A percentile compares a stretch with the other conserved stretches of the same genome.
Evolutionary conservation across 768 basidiomycete genomes (phyloP).

Genomic region (Phaffia tasmanica): DNA sequence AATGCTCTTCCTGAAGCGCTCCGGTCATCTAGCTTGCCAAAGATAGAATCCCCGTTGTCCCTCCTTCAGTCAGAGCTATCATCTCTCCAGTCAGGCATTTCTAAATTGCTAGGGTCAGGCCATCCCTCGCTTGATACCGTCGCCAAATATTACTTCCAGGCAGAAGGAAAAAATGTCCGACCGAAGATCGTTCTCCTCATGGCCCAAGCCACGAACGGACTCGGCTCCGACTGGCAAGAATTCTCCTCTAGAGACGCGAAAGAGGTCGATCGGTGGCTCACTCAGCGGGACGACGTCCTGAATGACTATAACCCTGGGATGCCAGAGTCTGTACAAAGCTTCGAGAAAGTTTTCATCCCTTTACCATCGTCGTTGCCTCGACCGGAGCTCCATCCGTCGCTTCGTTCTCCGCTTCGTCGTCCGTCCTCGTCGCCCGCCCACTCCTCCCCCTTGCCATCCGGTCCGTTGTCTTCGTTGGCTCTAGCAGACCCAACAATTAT

Average conservation of each 20-base stretch:
- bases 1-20: too few species aligned
- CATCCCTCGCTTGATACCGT: slow-evolving; percentile 79
- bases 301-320: slow-evolving; percentile 83
- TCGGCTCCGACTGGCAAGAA: slow-evolving; percentile 48
- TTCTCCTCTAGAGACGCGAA: slow-evolving; percentile 45
- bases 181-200: slow-evolving; percentile 82
- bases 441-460: slow-evolving; percentile 34
- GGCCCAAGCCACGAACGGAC: slow-evolving; percentile 82
- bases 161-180: slow-evolving; percentile 67
- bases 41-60: too few species aligned
- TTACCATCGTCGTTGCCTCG: neutral
- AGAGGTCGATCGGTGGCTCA: slow-evolving; percentile 68
- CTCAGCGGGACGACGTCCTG: slow-evolving; percentile 59
- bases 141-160: slow-evolving; percentile 84
- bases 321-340: slow-evolving; percentile 63
- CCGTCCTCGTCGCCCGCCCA: slow-evolving; percentile 37
- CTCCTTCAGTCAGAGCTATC: slow-evolving; percentile 64
- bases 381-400: neutral
- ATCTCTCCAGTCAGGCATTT: slow-evolving; percentile 57
- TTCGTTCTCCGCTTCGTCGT: slow-evolving; percentile 31
- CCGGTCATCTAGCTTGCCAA: too few species aligned
- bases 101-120: slow-evolving; percentile 70
- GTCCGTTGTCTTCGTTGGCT: slow-evolving; percentile 35
- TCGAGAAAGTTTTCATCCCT: slow-evolving; percentile 41
- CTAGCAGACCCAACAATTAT: slow-evolving; percentile 41